phyloP scores from a whole-genome alignment of 208 protist species.

The Trypanosoma mega region DNA sequence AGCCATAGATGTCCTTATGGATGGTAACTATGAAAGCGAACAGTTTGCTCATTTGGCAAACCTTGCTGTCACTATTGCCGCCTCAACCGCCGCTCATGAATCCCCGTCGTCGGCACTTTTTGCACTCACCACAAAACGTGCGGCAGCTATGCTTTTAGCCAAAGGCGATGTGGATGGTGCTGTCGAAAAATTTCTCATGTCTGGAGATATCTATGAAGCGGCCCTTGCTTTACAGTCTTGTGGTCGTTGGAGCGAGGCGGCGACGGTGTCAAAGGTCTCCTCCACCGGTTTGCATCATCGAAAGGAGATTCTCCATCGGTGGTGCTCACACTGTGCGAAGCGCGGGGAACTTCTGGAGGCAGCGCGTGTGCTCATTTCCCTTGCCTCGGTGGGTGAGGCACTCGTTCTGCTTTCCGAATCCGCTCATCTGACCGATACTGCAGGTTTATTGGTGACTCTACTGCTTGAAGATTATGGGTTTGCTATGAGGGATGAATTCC shows the following conservation, averaged over 20 bases:
- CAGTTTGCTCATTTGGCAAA: constrained; percentile 63
- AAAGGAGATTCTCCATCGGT: constrained; percentile 39
- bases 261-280: constrained; percentile 43
- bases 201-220: constrained; percentile 60
- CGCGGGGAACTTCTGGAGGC: constrained; percentile 50
- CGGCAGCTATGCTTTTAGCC: constrained; percentile 67
- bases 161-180: constrained; percentile 62
- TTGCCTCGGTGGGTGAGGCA: constrained; percentile 25
- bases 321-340: constrained; percentile 54
- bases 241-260: constrained; percentile 62
- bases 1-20: constrained; percentile 70
- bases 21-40: constrained; percentile 48
- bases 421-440: constrained; percentile 57
- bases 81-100: constrained; percentile 17
- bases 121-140: constrained; percentile 40
- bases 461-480: constrained; percentile 36
- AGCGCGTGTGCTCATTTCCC: constrained; percentile 44
- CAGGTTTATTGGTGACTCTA: constrained; percentile 59
- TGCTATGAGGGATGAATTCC: constrained; percentile 8
- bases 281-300: constrained; percentile 5
- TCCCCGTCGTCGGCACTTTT: constrained; percentile 40
- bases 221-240: constrained; percentile 62
- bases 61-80: constrained; percentile 62
- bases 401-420: constrained; percentile 52
- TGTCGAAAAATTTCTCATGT: constrained; percentile 74